phyloP scores from a whole-genome alignment of 495 filamentous ascomycete genomes.

The Copromyces sp. region DNA sequence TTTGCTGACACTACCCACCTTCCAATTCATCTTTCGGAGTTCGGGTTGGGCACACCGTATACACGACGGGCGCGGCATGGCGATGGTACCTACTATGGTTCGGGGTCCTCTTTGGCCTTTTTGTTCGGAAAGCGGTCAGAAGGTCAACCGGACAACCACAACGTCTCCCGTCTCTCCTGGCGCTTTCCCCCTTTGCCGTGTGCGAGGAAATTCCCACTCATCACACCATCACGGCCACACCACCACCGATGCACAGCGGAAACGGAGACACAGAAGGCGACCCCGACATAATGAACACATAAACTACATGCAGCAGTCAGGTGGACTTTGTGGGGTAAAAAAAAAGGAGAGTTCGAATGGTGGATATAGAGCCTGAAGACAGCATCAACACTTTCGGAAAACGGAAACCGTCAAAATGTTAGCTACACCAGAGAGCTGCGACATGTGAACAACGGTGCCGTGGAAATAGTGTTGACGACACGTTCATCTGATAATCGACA shows the following conservation, averaged over 20 bases:
- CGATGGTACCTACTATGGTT: neutral
- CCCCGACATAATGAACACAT: neutral
- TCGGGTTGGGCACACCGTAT: neutral
- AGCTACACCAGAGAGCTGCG: neutral
- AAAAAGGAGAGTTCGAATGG: neutral
- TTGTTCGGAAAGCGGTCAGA: neutral
- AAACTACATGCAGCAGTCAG: neutral
- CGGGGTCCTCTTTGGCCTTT: neutral
- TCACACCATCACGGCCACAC: neutral
- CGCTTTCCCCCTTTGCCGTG: neutral
- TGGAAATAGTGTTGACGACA: neutral
- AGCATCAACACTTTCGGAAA: neutral
- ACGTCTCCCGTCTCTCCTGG: neutral
- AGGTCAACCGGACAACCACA: neutral
- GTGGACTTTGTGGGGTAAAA: neutral
- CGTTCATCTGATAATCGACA: neutral
- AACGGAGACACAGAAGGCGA: neutral
- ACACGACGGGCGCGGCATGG: neutral
- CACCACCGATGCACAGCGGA: neutral
- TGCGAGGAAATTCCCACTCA: neutral
- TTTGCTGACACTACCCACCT: neutral
- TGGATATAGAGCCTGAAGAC: neutral
- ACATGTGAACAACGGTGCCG: neutral
- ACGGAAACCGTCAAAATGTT: neutral
- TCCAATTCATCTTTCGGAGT: neutral